Base-by-base conservation (phyloP, 2,329 filamentous ascomycete genomes). In the Dissoconium aciculare region DNA sequence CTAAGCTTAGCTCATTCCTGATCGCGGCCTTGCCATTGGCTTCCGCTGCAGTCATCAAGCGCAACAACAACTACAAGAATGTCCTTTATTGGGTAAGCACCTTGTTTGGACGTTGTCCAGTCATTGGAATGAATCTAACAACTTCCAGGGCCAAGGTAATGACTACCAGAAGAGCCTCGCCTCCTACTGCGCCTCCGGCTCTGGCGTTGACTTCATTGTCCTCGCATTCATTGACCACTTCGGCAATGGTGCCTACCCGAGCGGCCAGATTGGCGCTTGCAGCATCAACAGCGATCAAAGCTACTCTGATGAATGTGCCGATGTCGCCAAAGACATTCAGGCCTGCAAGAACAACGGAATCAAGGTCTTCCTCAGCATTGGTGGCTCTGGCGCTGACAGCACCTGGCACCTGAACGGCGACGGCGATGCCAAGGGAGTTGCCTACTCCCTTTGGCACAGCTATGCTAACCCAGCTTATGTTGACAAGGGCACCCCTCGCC, bases 371-470 rank as follows among this genome's bases (percentile, higher is more conserved):
- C 32, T 63, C 8, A 55, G 58, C 8, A 43, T 64, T 0, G 60
- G 59, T 11, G 41, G 41, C 13, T 47, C 53, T 12, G 41, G 41
- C 13, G 48, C 53, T 12, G 39, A 53, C 10, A 17, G 15, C 9
- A 27, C 11, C 34, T 62, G 69, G 43, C 50, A 56, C 35, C 54
- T 71, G 33, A 41, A 54, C 3, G 51, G 45, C 31, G 43, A 57
- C 10, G 43, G 51, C 0, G 53, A 62, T 25, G 62, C 58, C 3
- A 46, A 56, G 24, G 44, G 46, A 10, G 59, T 64, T 23, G 62
- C 55, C 25, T 45, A 55, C 27, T 58, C 59, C 31, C 47, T 65
- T 4, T 66, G 60, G 61, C 47, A 58, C 10, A 51, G 58, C 0
- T 66, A 63, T 36, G 63, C 55, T 12, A 56, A 58, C 16, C 46